Conservation (phyloP, 768 basidiomycete genomes). For the Lentinula aciculospora region DNA sequence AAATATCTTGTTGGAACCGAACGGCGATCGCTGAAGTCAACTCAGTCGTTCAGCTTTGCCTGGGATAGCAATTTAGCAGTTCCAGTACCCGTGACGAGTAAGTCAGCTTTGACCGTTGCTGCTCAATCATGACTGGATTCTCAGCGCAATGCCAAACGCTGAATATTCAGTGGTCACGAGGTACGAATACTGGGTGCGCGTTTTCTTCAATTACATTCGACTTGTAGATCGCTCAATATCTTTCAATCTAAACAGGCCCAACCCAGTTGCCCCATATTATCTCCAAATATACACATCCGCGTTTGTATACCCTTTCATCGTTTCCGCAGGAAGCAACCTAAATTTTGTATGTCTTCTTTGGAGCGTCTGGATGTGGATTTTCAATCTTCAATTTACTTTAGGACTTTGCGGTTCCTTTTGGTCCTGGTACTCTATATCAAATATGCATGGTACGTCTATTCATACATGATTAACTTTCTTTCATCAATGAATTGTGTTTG, state of each 20-base stretch:
- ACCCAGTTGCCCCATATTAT: conserved; percentile 50
- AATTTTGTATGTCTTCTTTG: conserved; percentile 35
- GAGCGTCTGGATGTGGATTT: background rate
- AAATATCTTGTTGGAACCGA: background rate
- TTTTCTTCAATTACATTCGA: background rate
- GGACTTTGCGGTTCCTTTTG: conserved; percentile 57
- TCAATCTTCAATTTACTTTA: conserved; percentile 15
- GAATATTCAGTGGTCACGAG: conserved; percentile 35
- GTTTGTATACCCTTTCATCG: conserved; percentile 45
- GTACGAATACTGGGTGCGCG: conserved; percentile 33
- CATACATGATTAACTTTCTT: background rate
- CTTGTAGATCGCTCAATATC: conserved; percentile 3
- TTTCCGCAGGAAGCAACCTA: conserved; percentile 40
- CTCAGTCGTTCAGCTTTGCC: background rate
- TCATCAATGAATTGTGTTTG: conserved; percentile 25
- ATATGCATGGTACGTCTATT: conserved; percentile 13
- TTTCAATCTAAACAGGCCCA: conserved; percentile 34
- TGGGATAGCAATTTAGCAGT: conserved; percentile 2
- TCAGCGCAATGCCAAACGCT: conserved; percentile 41
- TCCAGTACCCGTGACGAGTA: conserved; percentile 7
- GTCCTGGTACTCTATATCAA: conserved; percentile 43
- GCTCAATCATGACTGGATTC: background rate
- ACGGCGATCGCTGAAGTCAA: background rate
- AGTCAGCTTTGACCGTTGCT: background rate
- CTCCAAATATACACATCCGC: conserved; percentile 56